These are phyloP conservation scores for Cucumis melo DNA, from an alignment of 306 rosid genomes.

Conservation along the genomic window DNA sequence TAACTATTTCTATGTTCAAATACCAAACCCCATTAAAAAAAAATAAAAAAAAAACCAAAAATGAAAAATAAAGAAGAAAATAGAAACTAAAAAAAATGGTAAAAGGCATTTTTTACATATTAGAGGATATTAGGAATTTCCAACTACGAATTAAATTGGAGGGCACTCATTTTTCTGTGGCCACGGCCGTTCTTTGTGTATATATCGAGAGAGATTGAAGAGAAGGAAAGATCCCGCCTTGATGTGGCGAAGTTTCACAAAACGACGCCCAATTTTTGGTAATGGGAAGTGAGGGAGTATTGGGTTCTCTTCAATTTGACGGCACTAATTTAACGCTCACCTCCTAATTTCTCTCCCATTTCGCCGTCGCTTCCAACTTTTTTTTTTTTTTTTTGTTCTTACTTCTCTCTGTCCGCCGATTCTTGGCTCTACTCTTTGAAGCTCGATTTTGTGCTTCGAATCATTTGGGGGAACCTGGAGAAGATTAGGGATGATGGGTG, in stretches of 20 bases:
- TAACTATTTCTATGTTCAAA: too few species aligned
- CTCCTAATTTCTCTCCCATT: not conserved
- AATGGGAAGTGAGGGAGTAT: not conserved
- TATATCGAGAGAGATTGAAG: not conserved
- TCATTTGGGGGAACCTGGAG: not conserved
- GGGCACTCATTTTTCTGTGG: conserved; percentile 4
- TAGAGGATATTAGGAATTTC: not conserved
- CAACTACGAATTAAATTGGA: not conserved
- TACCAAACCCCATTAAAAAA: too few species aligned
- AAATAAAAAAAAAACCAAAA: too few species aligned
- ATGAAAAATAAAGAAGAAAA: too few species aligned
- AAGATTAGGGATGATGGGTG: not conserved
- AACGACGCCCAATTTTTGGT: not conserved
- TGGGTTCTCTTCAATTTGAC: not conserved
- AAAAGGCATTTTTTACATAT: not conserved
- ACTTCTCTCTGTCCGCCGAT: not conserved
- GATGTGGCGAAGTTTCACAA: not conserved
- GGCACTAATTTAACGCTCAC: not conserved
- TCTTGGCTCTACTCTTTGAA: not conserved
- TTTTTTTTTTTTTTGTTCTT: too few species aligned
- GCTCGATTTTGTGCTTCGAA: not conserved
- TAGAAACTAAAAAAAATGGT: too few species aligned
- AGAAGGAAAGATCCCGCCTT: not conserved
- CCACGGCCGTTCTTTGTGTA: not conserved
- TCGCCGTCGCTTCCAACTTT: not conserved